Base-by-base conservation (phyloP, 768 basidiomycete genomes). In the Leccinum sublutescens region DNA sequence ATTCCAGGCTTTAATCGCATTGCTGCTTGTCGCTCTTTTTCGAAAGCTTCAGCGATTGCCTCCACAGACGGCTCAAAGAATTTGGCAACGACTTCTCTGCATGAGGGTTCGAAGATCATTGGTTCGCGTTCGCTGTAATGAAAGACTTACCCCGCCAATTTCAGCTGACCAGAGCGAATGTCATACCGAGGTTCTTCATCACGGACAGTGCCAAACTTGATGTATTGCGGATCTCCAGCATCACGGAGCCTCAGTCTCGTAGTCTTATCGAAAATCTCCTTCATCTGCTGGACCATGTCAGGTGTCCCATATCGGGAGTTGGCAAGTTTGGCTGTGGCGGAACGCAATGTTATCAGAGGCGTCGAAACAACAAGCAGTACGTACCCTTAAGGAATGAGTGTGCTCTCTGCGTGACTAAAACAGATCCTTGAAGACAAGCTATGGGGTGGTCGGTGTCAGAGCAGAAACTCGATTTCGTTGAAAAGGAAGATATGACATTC, bases 1-100 rank as follows among this genome's bases (percentile, higher is more conserved):
- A 80, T 71, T 8, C 25, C 48, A 4, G 25, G 15, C 2, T 57
- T 51, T n/a, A 65, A 57, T 14, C 21, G 40, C 1, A 68, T 65
- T 12, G 61, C 69, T 8, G 57, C 59, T n/a, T 52, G 17, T 3
- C 60, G 61, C 52, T 76, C 73, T 5, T 70, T 60, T 29, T 64
- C 55, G 8, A 82, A 73, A 4, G 74, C 75, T 2, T 71, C 70
- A 3, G 68, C 66, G 10, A 75, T 77, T 1, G 60, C 72, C 21
- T 71, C 52, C 8, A 81, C 63, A 0, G 80, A 80, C 0, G 77
- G 78, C 43, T 78, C 74, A 57, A 82, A 83, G 50, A 79, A 76
- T 1, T 57, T 61, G 2, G 71, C 73, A 5, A 82, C 69, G 8
- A 76, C 72, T 5, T 65, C 54, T 2, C 79, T 80, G 57, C 8